Evolutionary conservation across 2,329 filamentous ascomycete genomes (phyloP).

Genomic region (Nigrospora oryzae): DNA sequence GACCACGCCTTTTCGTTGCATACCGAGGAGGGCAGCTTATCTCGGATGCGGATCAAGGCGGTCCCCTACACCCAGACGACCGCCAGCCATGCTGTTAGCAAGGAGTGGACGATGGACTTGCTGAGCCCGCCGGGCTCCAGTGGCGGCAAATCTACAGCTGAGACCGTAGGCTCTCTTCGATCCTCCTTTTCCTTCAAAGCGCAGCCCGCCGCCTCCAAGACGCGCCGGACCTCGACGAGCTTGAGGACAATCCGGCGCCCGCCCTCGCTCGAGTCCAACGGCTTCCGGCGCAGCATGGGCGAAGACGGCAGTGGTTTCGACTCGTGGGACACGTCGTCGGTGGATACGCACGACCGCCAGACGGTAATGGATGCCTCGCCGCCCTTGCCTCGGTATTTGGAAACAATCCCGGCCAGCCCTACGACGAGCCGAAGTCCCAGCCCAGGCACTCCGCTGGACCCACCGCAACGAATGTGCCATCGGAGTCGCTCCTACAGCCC

Average conservation of each 20-base stretch:
- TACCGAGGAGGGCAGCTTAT: conserved; percentile 21
- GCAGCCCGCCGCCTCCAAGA: conserved; percentile 49
- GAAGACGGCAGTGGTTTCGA: conserved; percentile 56
- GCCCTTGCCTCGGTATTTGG: conserved; percentile 45
- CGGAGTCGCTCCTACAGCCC: conserved; percentile 47
- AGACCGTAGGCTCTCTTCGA: conserved; percentile 38
- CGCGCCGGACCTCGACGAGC: conserved; percentile 38
- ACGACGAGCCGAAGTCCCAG: conserved; percentile 57
- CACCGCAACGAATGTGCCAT: conserved; percentile 30
- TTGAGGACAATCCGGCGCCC: conserved; percentile 30
- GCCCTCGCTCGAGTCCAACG: conserved; percentile 38
- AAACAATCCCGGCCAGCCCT: conserved; percentile 63
- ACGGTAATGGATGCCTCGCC: conserved; percentile 42
- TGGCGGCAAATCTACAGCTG: conserved; percentile 32
- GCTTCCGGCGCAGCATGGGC: conserved; percentile 23
- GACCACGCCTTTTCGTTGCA: conserved; percentile 18
- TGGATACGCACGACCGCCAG: conserved; percentile 54
- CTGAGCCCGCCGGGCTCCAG: conserved; percentile 35
- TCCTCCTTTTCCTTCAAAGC: conserved; percentile 38
- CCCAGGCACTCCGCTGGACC: conserved; percentile 51
- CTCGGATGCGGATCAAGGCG: conserved; percentile 36
- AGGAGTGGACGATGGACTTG: conserved; percentile 25
- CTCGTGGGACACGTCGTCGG: conserved; percentile 64
- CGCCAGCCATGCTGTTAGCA: conserved; percentile 20
- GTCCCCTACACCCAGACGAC: conserved; percentile 41